A percentile compares a stretch with the other conserved stretches of the same genome.
phyloP scores from a whole-genome alignment of 108 stramenopile genomes.

The Nitzschia sp. region DNA sequence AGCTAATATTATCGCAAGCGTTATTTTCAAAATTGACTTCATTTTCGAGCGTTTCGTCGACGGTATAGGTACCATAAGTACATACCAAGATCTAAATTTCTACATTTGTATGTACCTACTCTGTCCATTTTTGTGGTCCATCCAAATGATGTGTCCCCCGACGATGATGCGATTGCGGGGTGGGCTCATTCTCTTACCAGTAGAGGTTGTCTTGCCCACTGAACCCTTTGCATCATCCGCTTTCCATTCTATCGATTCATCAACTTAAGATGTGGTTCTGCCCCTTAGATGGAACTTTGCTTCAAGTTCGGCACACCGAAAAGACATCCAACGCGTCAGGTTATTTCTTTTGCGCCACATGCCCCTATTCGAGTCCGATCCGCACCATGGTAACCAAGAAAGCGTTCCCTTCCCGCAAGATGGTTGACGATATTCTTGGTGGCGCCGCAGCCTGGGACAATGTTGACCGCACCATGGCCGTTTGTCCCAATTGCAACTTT shows the following conservation, averaged over 20 bases:
- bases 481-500: conserved; percentile 87
- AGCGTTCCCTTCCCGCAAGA: conserved; percentile 74
- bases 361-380: conserved; percentile 79
- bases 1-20: background rate
- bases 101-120: no score
- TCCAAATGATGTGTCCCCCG: no score
- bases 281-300: conserved; percentile 83
- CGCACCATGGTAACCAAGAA: conserved; percentile 53
- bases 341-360: conserved; percentile 78
- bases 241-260: no score
- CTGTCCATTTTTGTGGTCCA: no score
- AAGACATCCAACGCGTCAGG: conserved; percentile 21
- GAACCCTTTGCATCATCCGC: no score
- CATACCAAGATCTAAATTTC: no score
- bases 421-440: conserved; percentile 96
- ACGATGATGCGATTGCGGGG: no score
- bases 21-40: conserved; percentile 14
- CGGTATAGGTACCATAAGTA: no score
- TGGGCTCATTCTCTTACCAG: no score
- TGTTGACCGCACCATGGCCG: conserved; percentile 92
- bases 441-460: conserved; percentile 97
- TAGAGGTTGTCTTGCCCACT: no score
- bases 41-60: no score
- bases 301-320: conserved; percentile 56
- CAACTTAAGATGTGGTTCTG: conserved; percentile 85